These are phyloP conservation scores for Sphaerobolus stellatus DNA, from an alignment of 1,284 basidiomycete genomes.

Conservation along the genomic window DNA sequence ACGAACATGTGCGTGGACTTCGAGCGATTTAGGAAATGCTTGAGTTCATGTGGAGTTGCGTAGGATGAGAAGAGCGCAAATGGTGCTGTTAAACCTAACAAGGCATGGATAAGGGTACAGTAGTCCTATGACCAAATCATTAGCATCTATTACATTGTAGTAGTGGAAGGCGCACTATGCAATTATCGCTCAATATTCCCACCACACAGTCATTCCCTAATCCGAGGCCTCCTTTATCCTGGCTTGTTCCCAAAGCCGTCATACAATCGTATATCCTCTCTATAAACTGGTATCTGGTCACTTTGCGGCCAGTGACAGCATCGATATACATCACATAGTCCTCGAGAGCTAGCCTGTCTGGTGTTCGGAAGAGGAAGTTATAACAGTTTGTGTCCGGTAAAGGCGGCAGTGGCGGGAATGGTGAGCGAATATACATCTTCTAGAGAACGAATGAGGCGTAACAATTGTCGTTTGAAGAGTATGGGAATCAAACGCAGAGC, in stretches of 20 bases:
- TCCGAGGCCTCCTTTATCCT: slow-evolving; percentile 53
- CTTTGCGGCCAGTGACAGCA: slow-evolving; percentile 45
- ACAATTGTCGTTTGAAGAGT: too few species aligned
- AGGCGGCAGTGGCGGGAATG: slow-evolving; percentile 36
- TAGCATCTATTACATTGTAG: background rate
- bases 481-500: too few species aligned
- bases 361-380: slow-evolving; percentile 50
- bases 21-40: slow-evolving; percentile 53
- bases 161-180: slow-evolving; percentile 45
- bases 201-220: slow-evolving; percentile 50
- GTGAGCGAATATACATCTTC: slow-evolving; percentile 42
- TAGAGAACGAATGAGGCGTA: too few species aligned
- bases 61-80: slow-evolving; percentile 64
- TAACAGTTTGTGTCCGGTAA: slow-evolving; percentile 54
- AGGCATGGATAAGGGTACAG: slow-evolving; percentile 53
- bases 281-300: slow-evolving; percentile 48
- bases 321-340: slow-evolving; percentile 61
- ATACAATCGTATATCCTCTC: slow-evolving; percentile 52
- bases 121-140: slow-evolving; percentile 50
- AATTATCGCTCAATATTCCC: slow-evolving; percentile 68
- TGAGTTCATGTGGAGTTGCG: slow-evolving; percentile 66
- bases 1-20: slow-evolving; percentile 62
- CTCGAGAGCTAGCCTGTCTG: slow-evolving; percentile 49
- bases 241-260: slow-evolving; percentile 51
- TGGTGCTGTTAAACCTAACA: slow-evolving; percentile 58